phyloP scores from a whole-genome alignment of 2,329 filamentous ascomycete species.

The Xenosphaeropsis pyriputrescens region DNA sequence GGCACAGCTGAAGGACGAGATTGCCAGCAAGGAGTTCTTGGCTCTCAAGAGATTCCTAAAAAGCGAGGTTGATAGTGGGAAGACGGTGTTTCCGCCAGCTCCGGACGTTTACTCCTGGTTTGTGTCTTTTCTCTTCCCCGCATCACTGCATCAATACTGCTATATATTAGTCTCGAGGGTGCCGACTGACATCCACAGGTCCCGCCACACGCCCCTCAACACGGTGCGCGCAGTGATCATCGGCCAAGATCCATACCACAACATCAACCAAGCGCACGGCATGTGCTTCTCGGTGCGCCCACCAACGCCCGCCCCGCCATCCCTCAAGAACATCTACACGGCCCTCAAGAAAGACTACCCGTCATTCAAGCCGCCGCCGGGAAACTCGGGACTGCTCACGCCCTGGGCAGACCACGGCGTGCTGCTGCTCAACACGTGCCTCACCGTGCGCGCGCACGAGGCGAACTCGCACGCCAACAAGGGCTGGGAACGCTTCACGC shows the following conservation, averaged over 20 bases:
- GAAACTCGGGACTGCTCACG: slow-evolving; percentile 68
- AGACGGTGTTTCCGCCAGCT: slow-evolving; percentile 74
- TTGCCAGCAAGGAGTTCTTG: slow-evolving; percentile 67
- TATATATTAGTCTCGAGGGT: slow-evolving; percentile 3
- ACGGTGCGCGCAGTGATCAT: slow-evolving; percentile 86
- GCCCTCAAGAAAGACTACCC: slow-evolving; percentile 83
- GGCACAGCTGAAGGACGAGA: slow-evolving; percentile 72
- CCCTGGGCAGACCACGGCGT: slow-evolving; percentile 93
- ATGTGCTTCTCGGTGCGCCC: slow-evolving; percentile 90
- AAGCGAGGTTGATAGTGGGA: slow-evolving; percentile 56
- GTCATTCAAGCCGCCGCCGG: slow-evolving; percentile 57
- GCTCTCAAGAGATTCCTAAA: slow-evolving; percentile 79
- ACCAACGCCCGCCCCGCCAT: slow-evolving; percentile 77
- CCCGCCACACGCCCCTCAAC: slow-evolving; percentile 77
- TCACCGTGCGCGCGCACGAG: slow-evolving; percentile 83
- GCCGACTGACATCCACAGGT: slow-evolving; percentile 51
- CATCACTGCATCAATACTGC: slow-evolving; percentile 4
- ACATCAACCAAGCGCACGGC: slow-evolving; percentile 87
- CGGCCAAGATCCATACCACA: slow-evolving; percentile 96
- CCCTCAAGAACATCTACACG: slow-evolving; percentile 86
- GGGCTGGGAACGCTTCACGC: slow-evolving; percentile 90
- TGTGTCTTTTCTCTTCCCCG: slow-evolving; percentile 9
- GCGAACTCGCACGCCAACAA: slow-evolving; percentile 73
- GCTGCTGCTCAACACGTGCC: slow-evolving; percentile 82
- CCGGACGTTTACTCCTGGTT: slow-evolving; percentile 94